Conservation (phyloP, 148 eudicot species). For the Silene uniflora region DNA sequence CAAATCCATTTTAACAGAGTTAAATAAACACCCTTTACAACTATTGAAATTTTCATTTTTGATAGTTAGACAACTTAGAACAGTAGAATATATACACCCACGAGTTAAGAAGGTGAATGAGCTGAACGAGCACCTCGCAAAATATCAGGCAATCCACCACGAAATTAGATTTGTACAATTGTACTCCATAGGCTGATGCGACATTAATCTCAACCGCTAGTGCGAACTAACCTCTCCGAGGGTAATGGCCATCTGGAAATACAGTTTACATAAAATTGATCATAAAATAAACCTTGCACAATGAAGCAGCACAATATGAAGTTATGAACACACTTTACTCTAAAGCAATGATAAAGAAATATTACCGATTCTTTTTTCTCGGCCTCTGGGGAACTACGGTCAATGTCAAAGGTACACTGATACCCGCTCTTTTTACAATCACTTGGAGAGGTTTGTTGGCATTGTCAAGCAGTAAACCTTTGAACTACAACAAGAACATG, state of each 20-base stretch:
- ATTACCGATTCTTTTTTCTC: conserved; percentile 15
- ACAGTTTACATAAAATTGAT: neutral
- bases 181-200: too few species aligned
- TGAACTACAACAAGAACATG: conserved; percentile 13
- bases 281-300: neutral
- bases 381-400: neutral
- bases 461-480: conserved; percentile 8
- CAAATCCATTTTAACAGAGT: too few species aligned
- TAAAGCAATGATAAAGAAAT: neutral
- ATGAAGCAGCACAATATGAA: neutral
- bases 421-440: conserved; percentile 14
- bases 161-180: too few species aligned
- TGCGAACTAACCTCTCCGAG: neutral
- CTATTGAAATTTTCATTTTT: too few species aligned
- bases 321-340: neutral
- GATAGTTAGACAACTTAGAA: too few species aligned
- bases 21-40: too few species aligned
- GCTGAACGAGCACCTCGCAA: too few species aligned
- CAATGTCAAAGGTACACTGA: conserved; percentile 15
- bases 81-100: too few species aligned
- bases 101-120: too few species aligned
- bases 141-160: too few species aligned
- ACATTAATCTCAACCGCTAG: too few species aligned
- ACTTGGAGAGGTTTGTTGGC: conserved; percentile 7
- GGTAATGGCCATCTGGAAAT: conserved; percentile 6